Base-by-base conservation (phyloP, 139 green algal genomes). In the Klebsormidium nitens region DNA sequence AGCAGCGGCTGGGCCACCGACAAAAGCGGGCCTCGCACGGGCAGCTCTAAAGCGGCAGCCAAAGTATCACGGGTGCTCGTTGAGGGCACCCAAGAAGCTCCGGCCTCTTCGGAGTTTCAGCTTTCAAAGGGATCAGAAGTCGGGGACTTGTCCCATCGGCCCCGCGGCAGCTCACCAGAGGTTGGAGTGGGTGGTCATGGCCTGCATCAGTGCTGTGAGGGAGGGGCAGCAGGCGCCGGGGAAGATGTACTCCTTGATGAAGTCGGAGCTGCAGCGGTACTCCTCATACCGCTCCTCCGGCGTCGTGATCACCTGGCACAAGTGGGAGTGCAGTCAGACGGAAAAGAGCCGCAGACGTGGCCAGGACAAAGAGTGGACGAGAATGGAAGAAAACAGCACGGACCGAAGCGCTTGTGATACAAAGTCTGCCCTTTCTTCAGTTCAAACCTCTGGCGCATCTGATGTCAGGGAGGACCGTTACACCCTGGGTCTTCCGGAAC, bases 241-340 rank as follows among this genome's bases (percentile, higher is more conserved):
- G 85, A 98, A 98, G 78, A 98, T 95, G 83, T 96, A 91, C 80
- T 96, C 89, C 26, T 93, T 84, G 68, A 98, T 98, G 84, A 98
- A 98, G 77, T 98, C 93, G 14, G 78, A 87, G 26, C 79, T 87
- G 23, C 64, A 29, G 78, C 90, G 91, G 81, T 98, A 97, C 1
- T 77, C 74, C 36, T 91, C 87, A 71, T 98, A 98, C 52, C 86
- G 71, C 59, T 87, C 79, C 47, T 95, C 87, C 19, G 87, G 84
- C 39, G 80, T 80, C 0, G 89, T 80, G 66, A 95, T 95, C 49
- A 74, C 91, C 84, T 97, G 90, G 39, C 95, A 84, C 1, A 87
- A 84, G 0, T 81, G 84, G 34, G 66, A 55, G 23, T 55, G 46
- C 23, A n/a, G 23, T 23, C 23, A 55, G 23, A n/a, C 23, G 29